Evolutionary conservation across 2,329 filamentous ascomycete species (phyloP), one percentile per base, ranked within the genome.

Genomic region (Ambrosiella beaveri): DNA sequence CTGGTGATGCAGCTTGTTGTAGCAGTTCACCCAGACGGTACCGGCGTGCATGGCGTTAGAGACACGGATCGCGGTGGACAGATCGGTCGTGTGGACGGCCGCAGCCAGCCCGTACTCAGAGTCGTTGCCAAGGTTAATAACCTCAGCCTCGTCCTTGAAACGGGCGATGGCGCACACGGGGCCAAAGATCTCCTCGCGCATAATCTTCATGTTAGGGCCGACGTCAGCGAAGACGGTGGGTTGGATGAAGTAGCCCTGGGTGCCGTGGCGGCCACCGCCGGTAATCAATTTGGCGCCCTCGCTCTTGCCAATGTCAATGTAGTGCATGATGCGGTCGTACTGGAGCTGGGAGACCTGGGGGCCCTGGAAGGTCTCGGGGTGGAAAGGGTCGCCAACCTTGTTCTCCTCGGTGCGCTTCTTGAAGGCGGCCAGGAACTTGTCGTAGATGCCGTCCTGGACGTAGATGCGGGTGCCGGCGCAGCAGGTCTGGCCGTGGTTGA

Each of bases 101-200:
- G 75, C 74, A 6, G 76, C 77, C 0, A 82, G 69, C 1, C 79
- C 79, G 63, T 77, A 80, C 1, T 71, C 74, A 1, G 74, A 76
- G 61, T 79, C 62, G 52, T 71, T 71, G 0, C 68, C 68, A 7
- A 65, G 64, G 4, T 50, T 56, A 1, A 71, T 54, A 0, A 67
- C 69, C 45, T 71, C 68, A 0, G 64, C 64, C 35, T 71, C 69
- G 0, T 64, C 65, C 17, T 63, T 63, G 57, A 71, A 70, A 69
- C 61, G 74, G 57, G 74, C 74, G 62, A 84, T 75, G 27, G 74
- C 75, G 0, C 80, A 75, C 3, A 85, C 80, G 0, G 81, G 80
- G 0, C 81, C 81, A 61, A 85, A 85, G 0, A 84, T 73, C 61
- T 84, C 80, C 62, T 84, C 79, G 17, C 75, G 73, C 67, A 76